These are phyloP conservation scores for Diaporthe batatas DNA, from an alignment of 2,329 filamentous ascomycete genomes.

Conservation along the genomic window DNA sequence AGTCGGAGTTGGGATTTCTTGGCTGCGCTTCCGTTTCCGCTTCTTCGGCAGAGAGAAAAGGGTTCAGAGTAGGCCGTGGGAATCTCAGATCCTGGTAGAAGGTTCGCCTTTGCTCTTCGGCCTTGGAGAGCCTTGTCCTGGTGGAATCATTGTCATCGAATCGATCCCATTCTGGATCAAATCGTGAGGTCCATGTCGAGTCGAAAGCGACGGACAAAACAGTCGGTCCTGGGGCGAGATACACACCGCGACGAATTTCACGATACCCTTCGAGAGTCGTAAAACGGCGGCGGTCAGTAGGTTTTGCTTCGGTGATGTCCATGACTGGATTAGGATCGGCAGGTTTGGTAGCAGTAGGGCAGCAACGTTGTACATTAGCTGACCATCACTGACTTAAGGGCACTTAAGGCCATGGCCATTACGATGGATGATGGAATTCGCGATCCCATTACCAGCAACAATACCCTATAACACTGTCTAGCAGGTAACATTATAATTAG, in stretches of 20 bases:
- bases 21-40: neutral
- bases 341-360: neutral
- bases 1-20: neutral
- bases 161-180: slow-evolving; percentile 5
- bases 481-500: slow-evolving; percentile 6
- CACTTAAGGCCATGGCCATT: neutral
- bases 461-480: neutral
- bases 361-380: neutral
- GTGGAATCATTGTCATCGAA: neutral
- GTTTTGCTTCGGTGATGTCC: neutral
- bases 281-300: slow-evolving; percentile 16
- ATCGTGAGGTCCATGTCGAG: neutral
- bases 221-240: neutral
- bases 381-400: neutral
- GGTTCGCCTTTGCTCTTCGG: neutral
- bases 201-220: neutral
- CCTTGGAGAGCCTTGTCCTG: slow-evolving; percentile 6
- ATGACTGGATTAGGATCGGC: neutral
- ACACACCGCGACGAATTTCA: slow-evolving; percentile 20
- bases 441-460: neutral
- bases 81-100: neutral
- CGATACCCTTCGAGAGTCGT: slow-evolving; percentile 31
- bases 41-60: slow-evolving; percentile 5
- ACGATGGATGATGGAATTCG: neutral
- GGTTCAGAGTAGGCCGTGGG: neutral